Base-by-base conservation (phyloP, 2,329 filamentous ascomycete genomes). In the Celoporthe dispersa region DNA sequence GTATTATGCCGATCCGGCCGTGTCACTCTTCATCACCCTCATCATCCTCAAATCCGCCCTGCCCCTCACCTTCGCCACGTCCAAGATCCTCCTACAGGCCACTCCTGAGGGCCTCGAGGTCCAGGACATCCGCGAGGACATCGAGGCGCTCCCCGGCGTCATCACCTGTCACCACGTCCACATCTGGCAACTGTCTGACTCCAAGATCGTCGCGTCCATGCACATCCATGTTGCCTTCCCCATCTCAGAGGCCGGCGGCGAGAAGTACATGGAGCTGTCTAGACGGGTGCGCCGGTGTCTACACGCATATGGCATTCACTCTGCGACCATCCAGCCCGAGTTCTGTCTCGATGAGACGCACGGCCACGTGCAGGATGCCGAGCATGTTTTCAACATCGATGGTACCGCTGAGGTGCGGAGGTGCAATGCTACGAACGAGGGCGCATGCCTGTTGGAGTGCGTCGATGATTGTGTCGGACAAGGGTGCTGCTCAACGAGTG, bases 171-270 rank as follows among this genome's bases (percentile, higher is more conserved):
- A 99, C 81, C 95, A 99, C 79, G 87, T 99, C 31, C 96, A 99
- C 79, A 94, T 99, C 72, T 99, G 96, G 96, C 95, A 98, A 80
- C 87, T 99, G 44, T 97, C 92, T 22, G 95, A 98, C 78, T 96
- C 94, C 66, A 97, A 98, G 83, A 86, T 97, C 44, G 92, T 99
- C 51, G 95, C 96, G 16, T 96, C 92, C 14, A 88, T 99, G 81
- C 96, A 99, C 78, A 91, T 99, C 60, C 94, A 97, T 79, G 92
- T 99, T 31, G 90, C 91, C 62, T 97, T 97, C 79, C 92, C 94
- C 75, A 94, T 97, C 79, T 91, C 94, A 77, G 92, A 92, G 64
- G 89, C 94, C 75, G 91, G 91, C 57, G 89, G 88, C 55, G 87
- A 88, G 77, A 90, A 91, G 76, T 99, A 98, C 82, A 99, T 99